Evolutionary conservation across 352 stramenopile species (phyloP).

Genomic region (Phytophthora boehmeriae): DNA sequence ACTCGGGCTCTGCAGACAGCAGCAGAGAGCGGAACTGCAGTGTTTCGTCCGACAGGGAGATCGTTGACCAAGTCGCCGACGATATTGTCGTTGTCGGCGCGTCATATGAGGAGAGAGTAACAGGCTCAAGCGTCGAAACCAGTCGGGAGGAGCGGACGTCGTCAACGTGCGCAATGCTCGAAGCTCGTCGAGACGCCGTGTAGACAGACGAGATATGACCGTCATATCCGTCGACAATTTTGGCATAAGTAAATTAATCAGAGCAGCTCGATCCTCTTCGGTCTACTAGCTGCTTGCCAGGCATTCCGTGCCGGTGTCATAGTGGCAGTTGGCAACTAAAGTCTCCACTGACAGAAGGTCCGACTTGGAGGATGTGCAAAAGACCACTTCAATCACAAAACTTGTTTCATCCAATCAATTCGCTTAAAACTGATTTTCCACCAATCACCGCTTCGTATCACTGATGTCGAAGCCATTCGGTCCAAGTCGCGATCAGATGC

Average conservation of each 20-base stretch:
- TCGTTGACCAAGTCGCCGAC: conserved; percentile 10
- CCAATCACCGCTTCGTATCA: conserved; percentile 13
- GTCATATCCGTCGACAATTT: conserved; percentile 14
- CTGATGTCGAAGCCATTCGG: too few relatives aligned
- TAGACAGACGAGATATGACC: conserved; percentile 8
- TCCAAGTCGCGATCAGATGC: conserved; percentile 25
- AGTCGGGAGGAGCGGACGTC: conserved; percentile 11
- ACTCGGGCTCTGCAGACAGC: neutral
- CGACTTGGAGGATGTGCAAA: neutral
- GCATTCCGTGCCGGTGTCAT: neutral
- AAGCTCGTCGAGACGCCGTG: conserved; percentile 18
- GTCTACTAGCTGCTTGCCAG: neutral
- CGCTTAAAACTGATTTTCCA: conserved; percentile 11
- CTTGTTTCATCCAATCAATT: conserved; percentile 7
- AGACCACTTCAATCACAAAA: neutral
- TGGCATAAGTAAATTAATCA: conserved; percentile 28
- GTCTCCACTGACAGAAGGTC: neutral
- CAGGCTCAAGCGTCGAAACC: conserved; percentile 8
- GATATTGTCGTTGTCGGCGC: conserved; percentile 21
- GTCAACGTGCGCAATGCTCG: conserved; percentile 27
- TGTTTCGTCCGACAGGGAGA: neutral
- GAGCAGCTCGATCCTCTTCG: neutral
- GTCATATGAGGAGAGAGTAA: conserved; percentile 26
- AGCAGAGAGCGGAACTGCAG: conserved; percentile 15
- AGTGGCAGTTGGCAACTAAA: neutral